Percentiles rank a stretch among this genome's conserved stretches.
These are phyloP conservation scores for Jacaranda mimosifolia DNA, from an alignment of 257 asterid species.

Conservation along the genomic window DNA sequence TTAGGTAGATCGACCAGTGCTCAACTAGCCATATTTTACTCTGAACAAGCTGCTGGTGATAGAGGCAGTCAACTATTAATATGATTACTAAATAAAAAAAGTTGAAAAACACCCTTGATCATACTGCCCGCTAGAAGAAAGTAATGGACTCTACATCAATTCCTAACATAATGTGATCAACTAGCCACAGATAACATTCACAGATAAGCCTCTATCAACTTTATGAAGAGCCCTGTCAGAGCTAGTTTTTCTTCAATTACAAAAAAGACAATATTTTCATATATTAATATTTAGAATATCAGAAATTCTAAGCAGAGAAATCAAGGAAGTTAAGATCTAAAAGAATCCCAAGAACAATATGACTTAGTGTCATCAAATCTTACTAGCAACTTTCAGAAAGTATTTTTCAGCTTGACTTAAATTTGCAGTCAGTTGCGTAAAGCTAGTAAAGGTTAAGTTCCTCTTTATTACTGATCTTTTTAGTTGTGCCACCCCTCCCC, in stretches of 20 bases:
- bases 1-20: too few species aligned
- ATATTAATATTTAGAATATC: not conserved
- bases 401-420: not conserved
- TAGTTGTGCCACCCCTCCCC: not conserved
- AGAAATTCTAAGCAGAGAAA: not conserved
- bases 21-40: too few species aligned
- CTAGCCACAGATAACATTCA: not conserved
- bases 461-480: not conserved
- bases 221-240: slow-evolving; percentile 21
- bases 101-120: not conserved
- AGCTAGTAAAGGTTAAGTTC: not conserved
- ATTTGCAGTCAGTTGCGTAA: not conserved
- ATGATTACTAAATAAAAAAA: not conserved
- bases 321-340: not conserved
- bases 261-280: not conserved
- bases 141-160: not conserved
- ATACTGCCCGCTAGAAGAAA: slow-evolving; percentile 19
- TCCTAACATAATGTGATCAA: slow-evolving; percentile 8
- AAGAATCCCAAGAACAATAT: not conserved
- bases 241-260: not conserved
- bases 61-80: too few species aligned
- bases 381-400: not conserved
- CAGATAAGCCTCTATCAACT: slow-evolving; percentile 1
- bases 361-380: not conserved
- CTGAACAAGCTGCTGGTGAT: too few species aligned